These are phyloP conservation scores for Zymoseptoria crescenta DNA, from an alignment of 2,329 filamentous ascomycete species.

Conservation along the genomic window DNA sequence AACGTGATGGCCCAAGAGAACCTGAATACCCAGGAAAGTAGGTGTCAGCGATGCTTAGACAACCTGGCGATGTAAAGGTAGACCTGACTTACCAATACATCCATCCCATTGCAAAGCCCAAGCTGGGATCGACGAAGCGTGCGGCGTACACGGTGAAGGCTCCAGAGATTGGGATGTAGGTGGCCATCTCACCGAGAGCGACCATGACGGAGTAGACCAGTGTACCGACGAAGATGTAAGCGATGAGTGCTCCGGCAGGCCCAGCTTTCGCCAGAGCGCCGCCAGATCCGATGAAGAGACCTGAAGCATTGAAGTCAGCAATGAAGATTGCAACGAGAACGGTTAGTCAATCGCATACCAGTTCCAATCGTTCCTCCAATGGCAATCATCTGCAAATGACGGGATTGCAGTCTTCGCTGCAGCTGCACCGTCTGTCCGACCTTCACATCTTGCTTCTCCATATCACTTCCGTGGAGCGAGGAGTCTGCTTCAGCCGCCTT, in stretches of 20 bases:
- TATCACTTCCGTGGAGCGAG: conserved; percentile 4
- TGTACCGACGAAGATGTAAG: conserved; percentile 39
- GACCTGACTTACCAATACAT: conserved; percentile 14
- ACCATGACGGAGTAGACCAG: conserved; percentile 43
- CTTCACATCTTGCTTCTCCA: conserved; percentile 10
- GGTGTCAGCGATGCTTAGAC: no score
- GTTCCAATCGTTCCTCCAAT: conserved; percentile 19
- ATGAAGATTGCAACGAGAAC: background rate
- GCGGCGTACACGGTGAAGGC: conserved; percentile 45
- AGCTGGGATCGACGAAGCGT: conserved; percentile 37
- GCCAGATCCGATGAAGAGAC: conserved; percentile 37
- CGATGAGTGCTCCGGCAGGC: conserved; percentile 39
- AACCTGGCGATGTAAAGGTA: no score
- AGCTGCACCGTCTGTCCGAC: conserved; percentile 27
- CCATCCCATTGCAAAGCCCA: conserved; percentile 45
- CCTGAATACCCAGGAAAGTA: conserved; percentile 21
- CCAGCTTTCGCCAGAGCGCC: conserved; percentile 32
- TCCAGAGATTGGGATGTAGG: conserved; percentile 53
- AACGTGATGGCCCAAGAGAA: conserved; percentile 38
- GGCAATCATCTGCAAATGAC: conserved; percentile 34
- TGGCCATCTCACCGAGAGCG: conserved; percentile 49
- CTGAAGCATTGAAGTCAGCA: conserved; percentile 13
- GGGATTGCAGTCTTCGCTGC: conserved; percentile 28
- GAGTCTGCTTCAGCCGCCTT: background rate
- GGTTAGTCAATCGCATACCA: background rate